phyloP scores from a whole-genome alignment of 148 eudicot genomes.

The Fallopia convolvulus region DNA sequence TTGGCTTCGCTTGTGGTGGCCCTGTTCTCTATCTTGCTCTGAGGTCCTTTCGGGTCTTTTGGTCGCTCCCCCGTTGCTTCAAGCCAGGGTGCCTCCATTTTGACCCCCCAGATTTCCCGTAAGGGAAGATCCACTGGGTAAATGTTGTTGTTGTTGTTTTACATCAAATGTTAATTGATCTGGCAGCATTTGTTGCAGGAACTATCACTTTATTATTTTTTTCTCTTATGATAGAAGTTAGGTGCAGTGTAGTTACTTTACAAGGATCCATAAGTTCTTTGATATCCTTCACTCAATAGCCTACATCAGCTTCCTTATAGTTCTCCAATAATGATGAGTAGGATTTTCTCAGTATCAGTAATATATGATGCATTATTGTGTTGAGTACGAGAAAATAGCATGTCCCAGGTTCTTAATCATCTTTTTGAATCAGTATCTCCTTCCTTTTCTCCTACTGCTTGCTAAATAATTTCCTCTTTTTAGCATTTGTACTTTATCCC shows the following conservation, averaged over 20 bases:
- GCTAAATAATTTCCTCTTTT: neutral
- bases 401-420: neutral
- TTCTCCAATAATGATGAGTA: neutral
- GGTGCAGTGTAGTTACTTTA: too few relatives aligned
- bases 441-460: neutral
- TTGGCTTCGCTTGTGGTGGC: too few relatives aligned
- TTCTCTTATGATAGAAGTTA: neutral
- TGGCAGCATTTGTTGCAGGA: neutral
- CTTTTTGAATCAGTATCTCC: neutral
- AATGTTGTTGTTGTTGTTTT: too few relatives aligned
- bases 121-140: too few relatives aligned
- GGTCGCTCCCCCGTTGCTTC: too few relatives aligned
- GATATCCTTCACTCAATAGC: neutral
- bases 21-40: too few relatives aligned
- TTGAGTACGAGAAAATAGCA: neutral
- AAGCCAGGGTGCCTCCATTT: too few relatives aligned
- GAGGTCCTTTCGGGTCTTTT: too few relatives aligned
- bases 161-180: neutral
- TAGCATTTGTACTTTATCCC: neutral
- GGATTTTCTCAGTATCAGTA: neutral
- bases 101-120: too few relatives aligned
- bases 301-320: neutral
- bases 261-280: neutral
- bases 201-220: neutral
- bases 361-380: neutral